Percentiles rank a stretch among this genome's conserved stretches.
Evolutionary conservation across 805 yeast species (phyloP).

Genomic region (Spathaspora hagerdaliae): DNA sequence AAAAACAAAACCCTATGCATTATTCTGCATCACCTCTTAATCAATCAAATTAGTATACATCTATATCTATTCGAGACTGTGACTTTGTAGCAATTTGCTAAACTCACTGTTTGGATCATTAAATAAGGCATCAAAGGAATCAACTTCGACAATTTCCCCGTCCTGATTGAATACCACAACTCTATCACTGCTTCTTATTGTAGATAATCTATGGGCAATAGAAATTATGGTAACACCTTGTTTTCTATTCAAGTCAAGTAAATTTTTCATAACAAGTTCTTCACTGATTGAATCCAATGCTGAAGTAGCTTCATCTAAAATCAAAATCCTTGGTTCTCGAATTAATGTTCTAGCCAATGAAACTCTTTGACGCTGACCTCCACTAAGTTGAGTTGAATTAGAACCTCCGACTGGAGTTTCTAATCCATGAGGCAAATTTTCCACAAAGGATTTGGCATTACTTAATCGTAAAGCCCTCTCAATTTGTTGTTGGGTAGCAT

Average conservation of each 20-base stretch:
- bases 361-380: slow-evolving; percentile 92
- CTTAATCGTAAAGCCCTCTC: slow-evolving; percentile 62
- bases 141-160: slow-evolving; percentile 68
- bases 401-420: slow-evolving; percentile 79
- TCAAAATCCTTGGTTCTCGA: slow-evolving; percentile 71
- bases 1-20: no score
- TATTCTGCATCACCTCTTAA: neutral
- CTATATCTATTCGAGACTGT: slow-evolving; percentile 8
- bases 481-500: slow-evolving; percentile 58
- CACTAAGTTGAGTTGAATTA: slow-evolving; percentile 73
- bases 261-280: slow-evolving; percentile 73
- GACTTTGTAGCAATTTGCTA: slow-evolving; percentile 31
- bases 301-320: slow-evolving; percentile 92
- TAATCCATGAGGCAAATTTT: slow-evolving; percentile 74
- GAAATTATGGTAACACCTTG: slow-evolving; percentile 71
- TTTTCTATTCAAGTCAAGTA: slow-evolving; percentile 46
- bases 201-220: slow-evolving; percentile 87
- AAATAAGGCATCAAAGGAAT: slow-evolving; percentile 25
- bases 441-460: slow-evolving; percentile 66
- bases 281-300: slow-evolving; percentile 90
- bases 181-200: slow-evolving; percentile 78
- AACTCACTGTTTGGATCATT: slow-evolving; percentile 27
- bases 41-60: no score
- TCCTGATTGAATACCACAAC: slow-evolving; percentile 60
- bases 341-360: slow-evolving; percentile 87